Conservation (phyloP, 768 basidiomycete genomes). For the Termitomyces sp. region DNA sequence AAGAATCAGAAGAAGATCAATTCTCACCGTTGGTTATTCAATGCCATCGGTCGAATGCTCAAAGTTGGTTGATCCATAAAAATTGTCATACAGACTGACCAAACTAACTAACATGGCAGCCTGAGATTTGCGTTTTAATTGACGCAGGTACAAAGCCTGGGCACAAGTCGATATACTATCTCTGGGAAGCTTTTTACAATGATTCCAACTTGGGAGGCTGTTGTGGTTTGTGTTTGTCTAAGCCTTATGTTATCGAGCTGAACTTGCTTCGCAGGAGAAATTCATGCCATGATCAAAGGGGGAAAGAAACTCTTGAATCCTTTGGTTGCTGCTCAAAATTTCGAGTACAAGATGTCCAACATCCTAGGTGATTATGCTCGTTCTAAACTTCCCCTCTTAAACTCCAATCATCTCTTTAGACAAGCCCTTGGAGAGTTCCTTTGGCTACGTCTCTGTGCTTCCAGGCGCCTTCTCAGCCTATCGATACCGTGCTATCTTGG, state of each 20-base stretch:
- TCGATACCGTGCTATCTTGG: slow-evolving; percentile 87
- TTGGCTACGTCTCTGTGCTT: slow-evolving; percentile 92
- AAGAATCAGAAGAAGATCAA: slow-evolving; percentile 97
- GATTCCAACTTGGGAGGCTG: slow-evolving; percentile 77
- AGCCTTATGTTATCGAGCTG: not conserved
- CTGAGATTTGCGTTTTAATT: slow-evolving; percentile 87
- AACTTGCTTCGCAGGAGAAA: slow-evolving; percentile 46
- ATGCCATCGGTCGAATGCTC: slow-evolving; percentile 81
- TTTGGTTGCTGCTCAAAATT: slow-evolving; percentile 91
- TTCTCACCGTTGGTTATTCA: slow-evolving; percentile 94
- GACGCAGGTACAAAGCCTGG: slow-evolving; percentile 98
- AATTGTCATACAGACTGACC: not conserved
- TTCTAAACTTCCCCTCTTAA: not conserved
- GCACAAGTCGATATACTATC: slow-evolving; percentile 91
- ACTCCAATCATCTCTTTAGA: slow-evolving; percentile 34
- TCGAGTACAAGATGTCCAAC: slow-evolving; percentile 98
- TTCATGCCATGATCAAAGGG: slow-evolving; percentile 94
- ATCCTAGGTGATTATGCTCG: slow-evolving; percentile 58
- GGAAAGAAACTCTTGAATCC: slow-evolving; percentile 91
- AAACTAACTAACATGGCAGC: slow-evolving; percentile 34
- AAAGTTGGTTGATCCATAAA: slow-evolving; percentile 40
- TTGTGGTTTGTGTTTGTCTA: slow-evolving; percentile 48
- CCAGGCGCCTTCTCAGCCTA: slow-evolving; percentile 98
- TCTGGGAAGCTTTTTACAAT: slow-evolving; percentile 91
- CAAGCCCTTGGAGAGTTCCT: slow-evolving; percentile 92